phyloP scores from a whole-genome alignment of 768 basidiomycete genomes.

The Lanmaoa rubissima region DNA sequence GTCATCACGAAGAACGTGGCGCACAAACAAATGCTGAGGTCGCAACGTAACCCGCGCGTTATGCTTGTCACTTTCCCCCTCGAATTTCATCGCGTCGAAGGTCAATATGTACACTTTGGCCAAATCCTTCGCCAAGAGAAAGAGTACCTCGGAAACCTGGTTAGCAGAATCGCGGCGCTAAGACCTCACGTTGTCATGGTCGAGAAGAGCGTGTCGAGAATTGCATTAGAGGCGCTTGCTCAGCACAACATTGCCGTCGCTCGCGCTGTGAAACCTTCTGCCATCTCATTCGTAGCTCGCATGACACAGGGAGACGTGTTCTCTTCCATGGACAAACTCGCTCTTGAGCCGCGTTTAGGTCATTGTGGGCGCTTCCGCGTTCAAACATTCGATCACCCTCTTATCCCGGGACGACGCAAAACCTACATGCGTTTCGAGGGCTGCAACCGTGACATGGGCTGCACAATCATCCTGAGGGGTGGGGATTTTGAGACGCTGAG shows the following conservation, averaged over 20 bases:
- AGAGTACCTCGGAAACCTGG: conserved; percentile 86
- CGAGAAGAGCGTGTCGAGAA: conserved; percentile 85
- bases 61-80: conserved; percentile 96
- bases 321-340: conserved; percentile 92
- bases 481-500: conserved; percentile 77
- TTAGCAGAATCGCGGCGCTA: conserved; percentile 84
- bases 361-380: conserved; percentile 83
- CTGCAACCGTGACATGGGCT: conserved; percentile 88
- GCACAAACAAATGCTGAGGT: conserved; percentile 90
- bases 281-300: conserved; percentile 83
- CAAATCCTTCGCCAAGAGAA: conserved; percentile 91
- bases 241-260: conserved; percentile 89
- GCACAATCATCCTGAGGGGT: conserved; percentile 90
- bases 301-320: conserved; percentile 96
- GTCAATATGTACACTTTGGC: conserved; percentile 90
- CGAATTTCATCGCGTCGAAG: conserved; percentile 90
- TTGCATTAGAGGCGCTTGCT: conserved; percentile 85
- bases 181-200: conserved; percentile 92
- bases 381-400: conserved; percentile 90
- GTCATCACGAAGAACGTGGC: conserved; percentile 98
- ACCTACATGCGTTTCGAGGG: conserved; percentile 99
- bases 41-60: conserved; percentile 81
- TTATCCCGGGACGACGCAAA: conserved; percentile 93
- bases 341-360: conserved; percentile 84
- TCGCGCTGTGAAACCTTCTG: conserved; percentile 82